Evolutionary conservation across 768 basidiomycete genomes (phyloP), one percentile per base, ranked within the genome.

Genomic region (Neoboletus magnificus): DNA sequence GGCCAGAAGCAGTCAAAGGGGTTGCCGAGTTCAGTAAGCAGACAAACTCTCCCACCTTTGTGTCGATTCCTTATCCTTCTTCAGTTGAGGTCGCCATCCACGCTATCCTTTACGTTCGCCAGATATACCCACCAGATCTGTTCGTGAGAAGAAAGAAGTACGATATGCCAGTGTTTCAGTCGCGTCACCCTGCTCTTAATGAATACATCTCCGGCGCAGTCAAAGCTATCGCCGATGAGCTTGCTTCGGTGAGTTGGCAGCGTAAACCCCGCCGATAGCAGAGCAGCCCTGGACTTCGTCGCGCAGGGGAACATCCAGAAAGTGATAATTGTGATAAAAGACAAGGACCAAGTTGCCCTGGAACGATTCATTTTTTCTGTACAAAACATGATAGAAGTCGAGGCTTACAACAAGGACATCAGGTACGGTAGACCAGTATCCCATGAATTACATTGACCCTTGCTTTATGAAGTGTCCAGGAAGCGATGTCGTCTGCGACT

Each of bases 21-120:
- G 80, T 89, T 49, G 74, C 82, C 43, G 87, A 89, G 66, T 90
- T 90, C 73, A 83, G 89, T 89, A 60, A 62, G 84, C 71, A 40
- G 13, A 18, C 23, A 40, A 33, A 40, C n/a, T 27, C 5, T 27
- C 29, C 18, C 33, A 16, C 25, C 22, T n/a, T 18, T 43, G 11
- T 27, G 11, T 11, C 2, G 22, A 16, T 18, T 39, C 23, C 61
- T 65, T 6, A 71, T 39, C 29, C 35, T 12, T 11, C 44, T 29
- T 22, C 65, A 98, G 96, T 98, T 62, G 96, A 98, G 67, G 90
- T 95, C 30, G 91, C 91, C 11, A 86, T 97, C 56, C 95, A 98
- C 66, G 87, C 87, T 4, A 92, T 98, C 58, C 81, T 98, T 6
- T 97, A 91, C 65, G 84, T 93, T 29, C 86, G 96, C 20, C 87